phyloP scores from a whole-genome alignment of 345 rosid species.

The Ceriops tagal region DNA sequence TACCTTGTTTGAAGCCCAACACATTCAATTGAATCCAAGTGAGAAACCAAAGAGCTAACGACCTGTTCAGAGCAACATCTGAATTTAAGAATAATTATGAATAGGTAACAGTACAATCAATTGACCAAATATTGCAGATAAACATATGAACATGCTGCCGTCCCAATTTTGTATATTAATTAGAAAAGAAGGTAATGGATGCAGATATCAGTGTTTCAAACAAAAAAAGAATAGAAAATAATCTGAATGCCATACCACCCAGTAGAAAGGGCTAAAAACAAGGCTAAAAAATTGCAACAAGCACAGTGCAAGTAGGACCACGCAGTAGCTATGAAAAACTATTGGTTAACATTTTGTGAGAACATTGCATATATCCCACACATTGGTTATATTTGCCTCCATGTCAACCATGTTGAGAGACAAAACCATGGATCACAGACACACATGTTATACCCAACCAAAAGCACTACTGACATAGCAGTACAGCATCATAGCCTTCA shows the following conservation, averaged over 20 bases:
- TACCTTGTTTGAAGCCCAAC: constrained; percentile 67
- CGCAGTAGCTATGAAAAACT: too few relatives aligned
- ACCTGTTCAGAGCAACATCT: constrained; percentile 48
- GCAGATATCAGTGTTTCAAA: not conserved
- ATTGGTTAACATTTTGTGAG: too few relatives aligned
- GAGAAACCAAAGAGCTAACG: constrained; percentile 62
- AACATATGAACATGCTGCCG: not conserved
- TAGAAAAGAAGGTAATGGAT: not conserved
- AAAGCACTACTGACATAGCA: too few relatives aligned
- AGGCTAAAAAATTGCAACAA: too few relatives aligned
- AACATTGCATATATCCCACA: too few relatives aligned
- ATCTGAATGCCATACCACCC: not conserved
- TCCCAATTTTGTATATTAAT: not conserved
- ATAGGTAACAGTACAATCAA: not conserved
- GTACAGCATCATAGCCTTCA: too few relatives aligned
- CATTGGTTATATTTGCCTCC: too few relatives aligned
- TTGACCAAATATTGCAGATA: not conserved
- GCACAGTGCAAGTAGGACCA: too few relatives aligned
- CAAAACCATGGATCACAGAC: too few relatives aligned
- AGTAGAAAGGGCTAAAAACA: not conserved
- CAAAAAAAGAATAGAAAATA: not conserved
- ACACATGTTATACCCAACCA: too few relatives aligned
- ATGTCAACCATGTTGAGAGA: too few relatives aligned
- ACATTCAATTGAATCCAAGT: constrained; percentile 70
- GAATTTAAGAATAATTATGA: not conserved